Percentiles rank a stretch among this genome's conserved stretches.
phyloP scores from a whole-genome alignment of 2,329 filamentous ascomycete species.

The Fusarium torreyae region DNA sequence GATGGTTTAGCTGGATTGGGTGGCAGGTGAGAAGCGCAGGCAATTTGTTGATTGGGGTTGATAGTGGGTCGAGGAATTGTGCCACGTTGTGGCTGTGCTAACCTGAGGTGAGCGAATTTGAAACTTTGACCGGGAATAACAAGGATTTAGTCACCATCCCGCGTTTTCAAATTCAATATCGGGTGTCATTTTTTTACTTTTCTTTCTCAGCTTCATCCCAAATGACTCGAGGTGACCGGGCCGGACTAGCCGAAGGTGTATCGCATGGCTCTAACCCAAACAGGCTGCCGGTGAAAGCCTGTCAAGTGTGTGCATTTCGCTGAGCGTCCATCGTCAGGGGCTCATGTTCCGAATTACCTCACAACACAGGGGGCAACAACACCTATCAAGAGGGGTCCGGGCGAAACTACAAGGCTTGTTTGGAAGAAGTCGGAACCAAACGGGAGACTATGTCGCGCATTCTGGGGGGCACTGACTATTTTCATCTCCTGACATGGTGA shows the following conservation, averaged over 20 bases:
- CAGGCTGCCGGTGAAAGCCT: conserved; percentile 40
- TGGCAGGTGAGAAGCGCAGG: conserved; percentile 20
- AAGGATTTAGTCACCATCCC: conserved; percentile 29
- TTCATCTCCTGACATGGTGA: conserved; percentile 50
- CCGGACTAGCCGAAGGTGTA: conserved; percentile 45
- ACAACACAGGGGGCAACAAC: conserved; percentile 32
- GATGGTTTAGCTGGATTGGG: conserved; percentile 31
- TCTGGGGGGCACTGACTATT: conserved; percentile 10
- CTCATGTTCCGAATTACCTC: conserved; percentile 20
- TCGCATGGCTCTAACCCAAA: conserved; percentile 38
- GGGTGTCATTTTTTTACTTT: conserved; percentile 11
- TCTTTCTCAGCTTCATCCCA: conserved; percentile 5
- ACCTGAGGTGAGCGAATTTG: conserved; percentile 21
- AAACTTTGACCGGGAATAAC: conserved; percentile 28
- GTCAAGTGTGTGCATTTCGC: conserved; percentile 22
- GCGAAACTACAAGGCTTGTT: conserved; percentile 17
- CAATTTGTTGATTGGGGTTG: conserved; percentile 40
- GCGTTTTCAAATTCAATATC: conserved; percentile 5
- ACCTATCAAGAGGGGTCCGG: conserved; percentile 14
- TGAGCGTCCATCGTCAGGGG: conserved; percentile 32
- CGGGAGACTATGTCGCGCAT: conserved; percentile 26
- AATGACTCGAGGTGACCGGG: conserved; percentile 24
- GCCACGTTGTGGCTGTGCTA: conserved; percentile 42
- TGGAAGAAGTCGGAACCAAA: conserved; percentile 41
- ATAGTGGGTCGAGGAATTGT: conserved; percentile 37